Base-by-base conservation (phyloP, 805 yeast genomes). In the Diddensiella caesifluorescens region DNA sequence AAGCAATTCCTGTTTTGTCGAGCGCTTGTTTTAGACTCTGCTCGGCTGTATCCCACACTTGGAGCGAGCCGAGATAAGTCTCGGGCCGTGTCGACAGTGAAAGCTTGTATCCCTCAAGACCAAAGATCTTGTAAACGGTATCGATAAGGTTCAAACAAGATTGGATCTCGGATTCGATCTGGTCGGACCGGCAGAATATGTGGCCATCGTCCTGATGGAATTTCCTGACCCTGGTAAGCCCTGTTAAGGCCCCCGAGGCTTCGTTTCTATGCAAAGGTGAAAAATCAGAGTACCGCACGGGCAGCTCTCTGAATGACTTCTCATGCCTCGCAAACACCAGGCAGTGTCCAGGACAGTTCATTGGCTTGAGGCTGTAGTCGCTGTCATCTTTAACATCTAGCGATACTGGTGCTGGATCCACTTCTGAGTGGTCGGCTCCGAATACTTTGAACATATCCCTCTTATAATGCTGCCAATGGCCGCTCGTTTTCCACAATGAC, bases 151-250 rank as follows among this genome's bases (percentile, higher is more conserved):
- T 71, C 44, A 92, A 69, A 9, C 92, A 83, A 42, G 77, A 74
- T 6, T 70, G 55, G 37, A 92, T 88, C 57, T 92, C 98, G 22
- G 60, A 53, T 37, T 73, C 74, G 36, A 92, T 80, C 63, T 92
- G 98, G 4, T 73, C 77, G 26, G 74, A 70, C 1, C 81, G 76
- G 59, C 98, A 92, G 61, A 92, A 92, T 21, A 92, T 89, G 55
- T 92, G 98, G 5, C 97, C 97, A 61, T 92, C 98, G 62, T 92
- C 98, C 65, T 92, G 98, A 62, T 92, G 98, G 65, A 92, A 92
- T 49, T 95, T 70, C 45, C 98, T 75, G 2, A 92, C 96, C 43
- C 98, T 71, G 0, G 97, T 92, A 27, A 92, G 68, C 0, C 98
- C 98, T 4, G 90, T 75, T 16, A 92, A 71, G 1, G 97, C 94